Evolutionary conservation across 106 monocot species (phyloP), one percentile per base, ranked within the genome.

Genomic region (Acanthochlamys bracteata): DNA sequence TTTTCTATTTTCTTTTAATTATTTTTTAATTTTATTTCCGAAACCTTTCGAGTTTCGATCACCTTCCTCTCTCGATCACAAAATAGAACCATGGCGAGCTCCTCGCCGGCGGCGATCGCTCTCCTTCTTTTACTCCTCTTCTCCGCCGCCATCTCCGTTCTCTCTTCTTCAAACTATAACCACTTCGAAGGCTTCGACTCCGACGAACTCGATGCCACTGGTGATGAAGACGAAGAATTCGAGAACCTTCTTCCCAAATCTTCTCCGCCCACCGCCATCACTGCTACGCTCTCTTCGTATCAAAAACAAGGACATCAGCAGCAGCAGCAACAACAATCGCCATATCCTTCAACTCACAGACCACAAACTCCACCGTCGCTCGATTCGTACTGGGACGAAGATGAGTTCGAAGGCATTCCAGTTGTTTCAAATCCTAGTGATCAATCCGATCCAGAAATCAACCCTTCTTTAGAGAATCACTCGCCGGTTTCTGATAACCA

Each of bases 371-470:
- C 84, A 40, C 54, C 71, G 10, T 4, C 66, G 25, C 58, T 66
- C 26, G 84, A 84, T 21, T 73, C 6, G 6, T 33, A 80, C 39
- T 95, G 90, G 89, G 94, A 95, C 62, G 89, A 89, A 66, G 90
- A 95, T 41, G 90, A 95, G 72, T 95, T 95, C 78, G 94, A 95
- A 66, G 94, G 94, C n/a, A 84, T 95, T 45, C 86, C 94, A 14
- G 25, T 72, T 21, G 21, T 66, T 12, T 76, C 63, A 47, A 60
- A 47, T 20, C 46, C 56, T 8, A 63, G 55, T 13, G 62, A 13
- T 20, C 55, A 55, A 55, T 10, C 55, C 3, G 49, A 12, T 17
- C 49, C 4, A 17, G 17, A 49, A 1, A 49, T 49, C 3, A 33
- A 33, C 6, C 33, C 33, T 33, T 33, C 33, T 3, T 33, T 33